Evolutionary conservation across 2,329 filamentous ascomycete species (phyloP).

Genomic region (Neurospora sp.): DNA sequence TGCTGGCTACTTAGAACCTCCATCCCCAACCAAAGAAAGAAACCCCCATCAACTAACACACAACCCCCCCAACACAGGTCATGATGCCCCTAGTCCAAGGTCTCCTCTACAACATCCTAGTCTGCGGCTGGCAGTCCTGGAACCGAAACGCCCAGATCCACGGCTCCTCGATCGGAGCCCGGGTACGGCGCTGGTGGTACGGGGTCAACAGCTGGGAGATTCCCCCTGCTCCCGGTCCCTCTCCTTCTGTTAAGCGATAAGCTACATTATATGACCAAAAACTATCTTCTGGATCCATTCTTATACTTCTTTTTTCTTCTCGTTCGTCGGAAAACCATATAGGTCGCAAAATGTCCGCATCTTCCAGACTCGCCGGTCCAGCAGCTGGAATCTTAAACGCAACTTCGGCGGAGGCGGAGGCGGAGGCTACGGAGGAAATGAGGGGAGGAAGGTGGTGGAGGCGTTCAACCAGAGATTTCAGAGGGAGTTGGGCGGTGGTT

Average conservation of each 20-base stretch:
- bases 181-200: conserved; percentile 87
- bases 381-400: background rate
- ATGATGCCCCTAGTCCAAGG: conserved; percentile 83
- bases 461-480: background rate
- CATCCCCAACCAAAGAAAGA: background rate
- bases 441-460: background rate
- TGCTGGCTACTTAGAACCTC: background rate
- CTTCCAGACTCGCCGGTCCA: background rate
- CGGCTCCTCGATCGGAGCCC: conserved; percentile 67
- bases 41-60: background rate
- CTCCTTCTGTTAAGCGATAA: background rate
- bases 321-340: background rate
- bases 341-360: background rate
- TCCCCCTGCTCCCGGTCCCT: conserved; percentile 27
- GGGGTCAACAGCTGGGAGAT: conserved; percentile 83
- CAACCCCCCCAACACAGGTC: conserved; percentile 39
- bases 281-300: background rate
- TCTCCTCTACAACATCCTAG: conserved; percentile 73
- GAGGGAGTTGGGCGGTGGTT: background rate
- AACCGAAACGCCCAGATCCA: conserved; percentile 69
- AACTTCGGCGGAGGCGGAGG: background rate
- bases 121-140: conserved; percentile 85
- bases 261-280: background rate
- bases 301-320: background rate
- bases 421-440: background rate